Evolutionary conservation across 345 rosid genomes (phyloP).

Genomic region (Eucalyptus cloeziana): DNA sequence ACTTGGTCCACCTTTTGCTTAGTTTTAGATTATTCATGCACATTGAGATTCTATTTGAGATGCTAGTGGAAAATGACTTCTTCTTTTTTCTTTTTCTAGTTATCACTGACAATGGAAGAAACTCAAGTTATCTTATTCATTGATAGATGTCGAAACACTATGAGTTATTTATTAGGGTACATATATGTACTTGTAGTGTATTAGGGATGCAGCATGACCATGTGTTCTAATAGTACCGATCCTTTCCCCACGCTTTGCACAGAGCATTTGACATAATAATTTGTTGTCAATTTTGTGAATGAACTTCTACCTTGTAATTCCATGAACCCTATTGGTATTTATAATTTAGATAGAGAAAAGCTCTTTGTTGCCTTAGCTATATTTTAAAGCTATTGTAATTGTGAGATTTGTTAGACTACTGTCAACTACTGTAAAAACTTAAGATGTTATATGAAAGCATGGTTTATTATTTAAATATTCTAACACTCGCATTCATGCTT

Average conservation of each 20-base stretch:
- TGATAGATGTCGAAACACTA: background rate
- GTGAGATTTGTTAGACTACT: too few species aligned
- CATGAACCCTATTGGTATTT: background rate
- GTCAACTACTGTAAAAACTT: too few species aligned
- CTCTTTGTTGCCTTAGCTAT: background rate
- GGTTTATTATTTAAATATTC: too few species aligned
- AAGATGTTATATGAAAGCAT: too few species aligned
- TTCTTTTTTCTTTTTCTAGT: background rate
- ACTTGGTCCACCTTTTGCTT: background rate
- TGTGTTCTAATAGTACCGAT: background rate
- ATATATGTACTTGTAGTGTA: background rate
- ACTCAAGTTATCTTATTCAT: background rate
- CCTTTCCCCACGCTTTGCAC: rapidly evolving
- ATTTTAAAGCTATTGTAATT: background rate
- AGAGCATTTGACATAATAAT: background rate
- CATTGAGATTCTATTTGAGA: background rate
- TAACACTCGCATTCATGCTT: too few species aligned
- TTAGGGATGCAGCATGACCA: background rate
- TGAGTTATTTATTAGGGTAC: background rate
- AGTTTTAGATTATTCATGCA: background rate
- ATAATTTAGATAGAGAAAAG: background rate
- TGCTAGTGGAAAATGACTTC: too few species aligned
- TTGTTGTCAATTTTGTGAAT: background rate
- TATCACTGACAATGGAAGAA: background rate
- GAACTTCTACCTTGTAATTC: background rate